Evolutionary conservation across 441 rosid species (phyloP), one percentile per base, ranked within the genome.

Genomic region (Syzygium malaccense): DNA sequence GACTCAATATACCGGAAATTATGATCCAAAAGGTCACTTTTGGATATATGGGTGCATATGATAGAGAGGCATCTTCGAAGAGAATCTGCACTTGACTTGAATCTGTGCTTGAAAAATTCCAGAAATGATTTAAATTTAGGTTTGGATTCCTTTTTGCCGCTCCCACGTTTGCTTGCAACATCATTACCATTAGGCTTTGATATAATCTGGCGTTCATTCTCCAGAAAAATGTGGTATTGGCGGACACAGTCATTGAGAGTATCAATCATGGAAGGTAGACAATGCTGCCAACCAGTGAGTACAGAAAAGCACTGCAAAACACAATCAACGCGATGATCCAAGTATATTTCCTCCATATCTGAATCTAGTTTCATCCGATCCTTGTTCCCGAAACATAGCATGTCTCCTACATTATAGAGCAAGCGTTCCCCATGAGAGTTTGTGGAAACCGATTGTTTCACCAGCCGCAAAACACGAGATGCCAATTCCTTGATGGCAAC

Each of bases 401-500:
- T 87, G 71, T 89, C 92, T n/a, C 93, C 93, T 58, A 93, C n/a
- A n/a, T 88, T 87, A 79, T n/a, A 85, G 48, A 88, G 88, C n/a
- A 26, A 23, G 86, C 71, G 33, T n/a, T 84, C 91, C 12, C 79
- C 33, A 26, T 33, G 49, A 30, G 80, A 83, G 17, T 51, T 58
- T 57, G 51, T 20, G 87, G 18, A 71, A 68, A 20, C 85, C 8
- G 92, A 91, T 89, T 91, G 91, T 85, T 68, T 89, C 54, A 93
- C 90, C 85, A 88, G 86, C 79, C 88, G 89, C 48, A 89, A 55
- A 8, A 93, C 94, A 55, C 95, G 92, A 8, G 93, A 80, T 3
- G 96, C 92, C 14, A 95, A 93, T 89, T 93, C 93, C n/a, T 53
- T 92, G 85, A 96, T 86, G 26, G 97, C 95, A 88, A 92, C 89